These are phyloP conservation scores for Cercospora nicotianae DNA, from an alignment of 2,329 filamentous ascomycete genomes.

Conservation along the genomic window DNA sequence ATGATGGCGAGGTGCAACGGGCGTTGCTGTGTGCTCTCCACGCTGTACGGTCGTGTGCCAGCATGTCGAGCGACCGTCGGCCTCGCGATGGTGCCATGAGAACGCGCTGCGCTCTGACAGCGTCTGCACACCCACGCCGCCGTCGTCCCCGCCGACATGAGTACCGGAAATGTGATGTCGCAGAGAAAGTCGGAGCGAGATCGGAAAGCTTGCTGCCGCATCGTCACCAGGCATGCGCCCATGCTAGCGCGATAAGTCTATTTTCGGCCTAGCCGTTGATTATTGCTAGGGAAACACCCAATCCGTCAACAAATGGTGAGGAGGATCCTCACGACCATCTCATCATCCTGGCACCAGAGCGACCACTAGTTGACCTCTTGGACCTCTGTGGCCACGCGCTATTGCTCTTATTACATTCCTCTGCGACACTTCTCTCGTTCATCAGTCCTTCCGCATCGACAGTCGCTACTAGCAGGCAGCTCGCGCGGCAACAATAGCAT, in stretches of 20 bases:
- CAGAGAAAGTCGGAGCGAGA: neutral
- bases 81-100: constrained; percentile 25
- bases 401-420: constrained; percentile 13
- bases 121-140: constrained; percentile 25
- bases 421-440: neutral
- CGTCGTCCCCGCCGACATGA: constrained; percentile 20
- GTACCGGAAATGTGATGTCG: constrained; percentile 7
- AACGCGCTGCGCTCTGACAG: constrained; percentile 21
- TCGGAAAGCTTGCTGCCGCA: neutral
- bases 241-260: neutral
- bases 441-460: constrained; percentile 3
- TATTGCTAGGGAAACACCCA: constrained; percentile 3
- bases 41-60: constrained; percentile 29
- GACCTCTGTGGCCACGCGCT: neutral
- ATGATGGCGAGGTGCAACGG: constrained; percentile 78
- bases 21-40: constrained; percentile 39
- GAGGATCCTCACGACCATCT: neutral
- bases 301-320: constrained; percentile 3
- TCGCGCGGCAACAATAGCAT: constrained; percentile 15
- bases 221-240: neutral
- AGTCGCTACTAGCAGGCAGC: constrained; percentile 14
- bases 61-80: neutral
- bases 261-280: neutral
- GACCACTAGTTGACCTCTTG: constrained; percentile 6
- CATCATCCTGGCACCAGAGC: constrained; percentile 7